These are phyloP conservation scores for Septoria linicola DNA, from an alignment of 2,329 filamentous ascomycete species.

Conservation along the genomic window DNA sequence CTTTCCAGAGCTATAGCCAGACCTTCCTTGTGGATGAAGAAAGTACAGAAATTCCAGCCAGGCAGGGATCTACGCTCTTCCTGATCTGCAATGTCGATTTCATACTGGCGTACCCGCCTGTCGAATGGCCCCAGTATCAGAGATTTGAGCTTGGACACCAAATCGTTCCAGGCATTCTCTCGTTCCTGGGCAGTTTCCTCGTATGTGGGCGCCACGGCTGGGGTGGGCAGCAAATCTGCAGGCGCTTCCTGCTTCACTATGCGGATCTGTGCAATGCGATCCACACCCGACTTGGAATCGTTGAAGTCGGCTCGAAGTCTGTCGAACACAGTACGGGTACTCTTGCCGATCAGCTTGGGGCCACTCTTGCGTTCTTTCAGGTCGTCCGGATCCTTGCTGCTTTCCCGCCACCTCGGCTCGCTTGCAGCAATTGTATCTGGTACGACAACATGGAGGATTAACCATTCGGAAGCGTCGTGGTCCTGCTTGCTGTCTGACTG, in stretches of 20 bases:
- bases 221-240: conserved; percentile 47
- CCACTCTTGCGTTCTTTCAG: conserved; percentile 64
- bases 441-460: conserved; percentile 88
- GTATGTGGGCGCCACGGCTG: conserved; percentile 51
- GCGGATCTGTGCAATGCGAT: conserved; percentile 82
- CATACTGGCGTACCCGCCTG: conserved; percentile 85
- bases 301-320: conserved; percentile 91
- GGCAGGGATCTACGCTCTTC: conserved; percentile 82
- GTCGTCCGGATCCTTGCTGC: conserved; percentile 51
- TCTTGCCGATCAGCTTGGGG: conserved; percentile 73
- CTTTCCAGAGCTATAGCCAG: conserved; percentile 92
- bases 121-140: conserved; percentile 89
- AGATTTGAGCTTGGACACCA: conserved; percentile 82
- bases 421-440: conserved; percentile 79
- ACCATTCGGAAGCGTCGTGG: conserved; percentile 94
- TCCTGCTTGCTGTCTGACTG: conserved; percentile 69
- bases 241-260: conserved; percentile 56
- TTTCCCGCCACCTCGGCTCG: conserved; percentile 65
- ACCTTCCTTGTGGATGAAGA: conserved; percentile 96
- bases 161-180: conserved; percentile 77
- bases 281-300: conserved; percentile 68
- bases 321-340: conserved; percentile 80
- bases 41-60: conserved; percentile 99
- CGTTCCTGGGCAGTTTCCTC: conserved; percentile 73
- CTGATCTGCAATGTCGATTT: conserved; percentile 94